phyloP scores from a whole-genome alignment of 2,329 filamentous ascomycete species.

The Colletotrichum chrysophilum region DNA sequence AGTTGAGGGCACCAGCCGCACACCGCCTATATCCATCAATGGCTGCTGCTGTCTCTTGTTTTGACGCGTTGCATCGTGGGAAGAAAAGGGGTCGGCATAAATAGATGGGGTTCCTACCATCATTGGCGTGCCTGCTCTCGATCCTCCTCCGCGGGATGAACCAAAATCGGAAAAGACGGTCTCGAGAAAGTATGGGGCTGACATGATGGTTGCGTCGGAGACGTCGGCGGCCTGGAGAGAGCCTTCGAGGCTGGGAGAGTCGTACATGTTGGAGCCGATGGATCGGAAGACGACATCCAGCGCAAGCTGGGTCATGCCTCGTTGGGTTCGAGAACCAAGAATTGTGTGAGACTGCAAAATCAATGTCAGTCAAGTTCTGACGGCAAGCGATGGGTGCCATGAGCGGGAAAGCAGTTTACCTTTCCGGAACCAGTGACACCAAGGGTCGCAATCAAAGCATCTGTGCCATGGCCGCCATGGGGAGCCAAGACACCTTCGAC shows the following conservation, averaged over 20 bases:
- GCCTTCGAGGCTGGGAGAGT: conserved; percentile 65
- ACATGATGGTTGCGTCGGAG: conserved; percentile 79
- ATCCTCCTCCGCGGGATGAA: conserved; percentile 62
- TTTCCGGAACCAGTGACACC: conserved; percentile 97
- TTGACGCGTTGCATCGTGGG: neutral
- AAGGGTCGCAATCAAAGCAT: conserved; percentile 88
- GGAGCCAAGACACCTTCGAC: conserved; percentile 82
- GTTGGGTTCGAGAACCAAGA: conserved; percentile 83
- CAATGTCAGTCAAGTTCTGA: neutral
- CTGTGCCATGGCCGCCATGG: conserved; percentile 77
- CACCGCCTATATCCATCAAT: conserved; percentile 45
- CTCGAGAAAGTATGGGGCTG: conserved; percentile 80
- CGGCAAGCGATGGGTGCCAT: neutral
- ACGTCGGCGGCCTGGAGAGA: conserved; percentile 79
- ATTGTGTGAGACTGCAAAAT: conserved; percentile 85
- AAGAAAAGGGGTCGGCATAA: conserved; percentile 24
- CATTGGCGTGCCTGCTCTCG: conserved; percentile 73
- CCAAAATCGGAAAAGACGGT: conserved; percentile 73
- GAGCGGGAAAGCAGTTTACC: conserved; percentile 52
- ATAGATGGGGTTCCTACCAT: conserved; percentile 56
- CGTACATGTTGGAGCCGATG: conserved; percentile 74
- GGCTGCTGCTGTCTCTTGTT: conserved; percentile 24
- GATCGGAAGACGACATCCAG: conserved; percentile 90
- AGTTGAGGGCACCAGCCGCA: conserved; percentile 45
- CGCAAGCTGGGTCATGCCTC: conserved; percentile 89